These are phyloP conservation scores for Blastomyces parvus DNA, from an alignment of 2,329 filamentous ascomycete species.

Conservation along the genomic window DNA sequence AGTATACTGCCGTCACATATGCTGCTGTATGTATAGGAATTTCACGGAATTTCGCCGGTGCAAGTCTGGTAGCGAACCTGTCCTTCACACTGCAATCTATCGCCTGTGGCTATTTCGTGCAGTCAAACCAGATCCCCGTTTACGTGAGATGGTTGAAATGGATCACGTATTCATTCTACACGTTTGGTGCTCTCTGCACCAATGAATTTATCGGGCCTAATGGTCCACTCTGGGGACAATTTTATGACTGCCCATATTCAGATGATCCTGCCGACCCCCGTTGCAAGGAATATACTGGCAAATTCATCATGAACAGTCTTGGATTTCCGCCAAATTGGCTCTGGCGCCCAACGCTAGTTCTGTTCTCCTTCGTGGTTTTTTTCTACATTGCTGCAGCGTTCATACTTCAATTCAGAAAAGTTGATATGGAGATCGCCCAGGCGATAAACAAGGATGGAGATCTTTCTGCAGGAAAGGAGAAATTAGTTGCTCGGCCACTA, in stretches of 20 bases:
- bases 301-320: constrained; percentile 58
- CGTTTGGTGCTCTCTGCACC: constrained; percentile 58
- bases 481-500: constrained; percentile 48
- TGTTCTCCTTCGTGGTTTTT: constrained; percentile 53
- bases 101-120: constrained; percentile 68
- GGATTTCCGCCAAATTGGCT: constrained; percentile 61
- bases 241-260: constrained; percentile 61
- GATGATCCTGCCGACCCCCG: constrained; percentile 54
- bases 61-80: constrained; percentile 63
- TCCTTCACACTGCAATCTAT: constrained; percentile 64
- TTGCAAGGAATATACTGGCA: constrained; percentile 60
- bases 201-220: constrained; percentile 55
- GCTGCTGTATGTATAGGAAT: constrained; percentile 59
- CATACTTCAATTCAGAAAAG: constrained; percentile 54
- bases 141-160: constrained; percentile 69
- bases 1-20: constrained; percentile 64
- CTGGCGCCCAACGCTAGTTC: constrained; percentile 53
- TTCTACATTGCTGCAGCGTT: constrained; percentile 54
- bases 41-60: constrained; percentile 58
- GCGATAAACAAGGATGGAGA: constrained; percentile 51
- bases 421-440: constrained; percentile 61
- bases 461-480: constrained; percentile 60
- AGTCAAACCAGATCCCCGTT: constrained; percentile 61
- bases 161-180: constrained; percentile 43
- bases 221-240: constrained; percentile 43